Conservation (phyloP, 2,329 filamentous ascomycete genomes). For the Allantophomopsis lycopodina region DNA sequence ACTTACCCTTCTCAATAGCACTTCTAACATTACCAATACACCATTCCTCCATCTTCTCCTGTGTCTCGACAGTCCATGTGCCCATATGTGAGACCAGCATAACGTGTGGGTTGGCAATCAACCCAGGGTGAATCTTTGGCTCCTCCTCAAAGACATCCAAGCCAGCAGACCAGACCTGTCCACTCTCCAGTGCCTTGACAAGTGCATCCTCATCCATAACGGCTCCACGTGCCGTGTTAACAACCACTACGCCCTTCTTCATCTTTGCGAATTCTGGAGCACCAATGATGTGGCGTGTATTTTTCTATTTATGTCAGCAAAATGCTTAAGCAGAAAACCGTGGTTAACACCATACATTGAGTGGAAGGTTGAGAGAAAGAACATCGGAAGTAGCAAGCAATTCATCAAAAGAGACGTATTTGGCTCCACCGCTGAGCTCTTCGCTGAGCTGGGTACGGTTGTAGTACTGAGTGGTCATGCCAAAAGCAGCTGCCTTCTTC, state of each 20-base stretch:
- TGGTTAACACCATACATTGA: conserved; percentile 50
- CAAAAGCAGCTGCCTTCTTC: conserved; percentile 60
- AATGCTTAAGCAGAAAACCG: not conserved
- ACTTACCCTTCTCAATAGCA: conserved; percentile 44
- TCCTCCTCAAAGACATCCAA: conserved; percentile 79
- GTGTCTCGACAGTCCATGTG: conserved; percentile 59
- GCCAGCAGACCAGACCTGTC: conserved; percentile 57
- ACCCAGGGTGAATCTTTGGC: conserved; percentile 59
- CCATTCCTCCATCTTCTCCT: conserved; percentile 61
- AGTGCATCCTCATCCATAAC: conserved; percentile 73
- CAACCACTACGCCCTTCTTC: conserved; percentile 64
- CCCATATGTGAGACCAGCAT: conserved; percentile 78
- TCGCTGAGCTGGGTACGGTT: conserved; percentile 50
- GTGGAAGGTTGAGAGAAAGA: conserved; percentile 64
- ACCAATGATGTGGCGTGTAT: conserved; percentile 66
- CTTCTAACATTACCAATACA: conserved; percentile 54
- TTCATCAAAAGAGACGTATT: conserved; percentile 63
- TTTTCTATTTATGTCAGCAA: conserved; percentile 19
- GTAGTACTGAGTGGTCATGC: conserved; percentile 63
- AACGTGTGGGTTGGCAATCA: conserved; percentile 57
- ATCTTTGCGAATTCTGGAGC: conserved; percentile 58
- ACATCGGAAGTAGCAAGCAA: conserved; percentile 60
- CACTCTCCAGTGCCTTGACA: conserved; percentile 55
- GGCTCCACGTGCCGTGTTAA: conserved; percentile 74
- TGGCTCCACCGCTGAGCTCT: conserved; percentile 38